These are phyloP conservation scores for Trichoderma lentiforme DNA, from an alignment of 2,329 filamentous ascomycete species.

Conservation along the genomic window DNA sequence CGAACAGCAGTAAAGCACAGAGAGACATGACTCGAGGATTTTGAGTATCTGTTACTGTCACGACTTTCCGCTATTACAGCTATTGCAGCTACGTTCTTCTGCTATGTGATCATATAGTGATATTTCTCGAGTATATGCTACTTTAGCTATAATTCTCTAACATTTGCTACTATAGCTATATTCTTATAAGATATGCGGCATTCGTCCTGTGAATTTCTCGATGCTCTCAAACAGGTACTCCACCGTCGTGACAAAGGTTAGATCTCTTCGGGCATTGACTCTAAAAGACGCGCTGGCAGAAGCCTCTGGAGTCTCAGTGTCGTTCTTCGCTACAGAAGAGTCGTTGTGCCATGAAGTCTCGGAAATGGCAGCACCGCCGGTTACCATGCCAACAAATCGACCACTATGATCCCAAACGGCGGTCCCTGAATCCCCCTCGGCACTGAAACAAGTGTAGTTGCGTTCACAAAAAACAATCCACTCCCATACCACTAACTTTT, in stretches of 20 bases:
- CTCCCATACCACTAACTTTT: not conserved
- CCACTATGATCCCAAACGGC: not conserved
- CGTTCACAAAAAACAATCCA: not conserved
- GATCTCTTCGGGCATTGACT: not conserved
- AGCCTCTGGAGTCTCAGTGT: not conserved
- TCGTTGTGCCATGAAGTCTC: not conserved
- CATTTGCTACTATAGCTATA: not conserved
- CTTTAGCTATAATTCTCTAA: not conserved
- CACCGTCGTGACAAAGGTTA: not conserved
- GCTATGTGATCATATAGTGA: too few species aligned
- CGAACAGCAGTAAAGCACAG: too few species aligned
- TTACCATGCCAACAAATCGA: not conserved
- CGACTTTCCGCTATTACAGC: too few species aligned
- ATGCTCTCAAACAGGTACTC: not conserved
- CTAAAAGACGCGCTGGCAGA: not conserved
- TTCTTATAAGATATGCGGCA: not conserved
- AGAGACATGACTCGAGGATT: too few species aligned
- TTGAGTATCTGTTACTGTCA: too few species aligned
- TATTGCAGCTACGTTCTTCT: too few species aligned
- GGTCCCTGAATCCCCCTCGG: not conserved
- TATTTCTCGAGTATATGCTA: too few species aligned
- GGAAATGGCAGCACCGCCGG: not conserved
- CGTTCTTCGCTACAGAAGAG: not conserved
- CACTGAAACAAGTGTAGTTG: not conserved
- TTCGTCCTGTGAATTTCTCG: not conserved